Base-by-base conservation (phyloP, 192 early-diverging fungal genomes). In the Chytriomyces sp. region DNA sequence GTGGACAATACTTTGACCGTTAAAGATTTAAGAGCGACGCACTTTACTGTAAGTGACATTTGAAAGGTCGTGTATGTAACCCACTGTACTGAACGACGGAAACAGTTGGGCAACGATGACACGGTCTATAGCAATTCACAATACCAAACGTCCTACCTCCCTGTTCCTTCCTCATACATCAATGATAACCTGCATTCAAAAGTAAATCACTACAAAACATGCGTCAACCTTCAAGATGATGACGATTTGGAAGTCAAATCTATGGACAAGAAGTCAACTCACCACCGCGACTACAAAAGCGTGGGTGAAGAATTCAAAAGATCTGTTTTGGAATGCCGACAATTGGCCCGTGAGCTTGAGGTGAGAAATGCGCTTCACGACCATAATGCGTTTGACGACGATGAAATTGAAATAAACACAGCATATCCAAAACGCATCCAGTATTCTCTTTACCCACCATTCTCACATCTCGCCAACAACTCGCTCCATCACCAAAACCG, bases 1-100 rank as follows among this genome's bases (percentile, higher is more conserved):
- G 71, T 73, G 10, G 71, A 73, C 34, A 64, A 73, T 31, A 73
- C 26, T 17, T 17, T 31, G 59, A 73, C 71, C 22, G 61, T 73
- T 14, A 60, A 63, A 62, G 71, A 73, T 54, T 37, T 73, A 44
- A 62, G 36, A 25, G 44, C 59, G 14, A 73, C 71, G 1, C 71
- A 73, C 54, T 73, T 73, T 36, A 64, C 71, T 30, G 71, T 73
- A 52, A 28, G 61, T 4, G 17, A 36, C 32, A 4, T 36, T 32
- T n/a, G 2, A 28, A n/a, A 53, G 0, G 14, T 56, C 31, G 12
- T 7, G 39, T 17, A 22, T 0, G 19, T 55, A n/a, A 22, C 44
- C 17, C 3, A 17, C n/a, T n/a, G n/a, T n/a, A n/a, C n/a, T n/a
- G n/a, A 44, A 64, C 12, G 6, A 33, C 14, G 0, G 12, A 12